Base-by-base conservation (phyloP, 2,329 filamentous ascomycete species). In the Aspergillaceae sp. region DNA sequence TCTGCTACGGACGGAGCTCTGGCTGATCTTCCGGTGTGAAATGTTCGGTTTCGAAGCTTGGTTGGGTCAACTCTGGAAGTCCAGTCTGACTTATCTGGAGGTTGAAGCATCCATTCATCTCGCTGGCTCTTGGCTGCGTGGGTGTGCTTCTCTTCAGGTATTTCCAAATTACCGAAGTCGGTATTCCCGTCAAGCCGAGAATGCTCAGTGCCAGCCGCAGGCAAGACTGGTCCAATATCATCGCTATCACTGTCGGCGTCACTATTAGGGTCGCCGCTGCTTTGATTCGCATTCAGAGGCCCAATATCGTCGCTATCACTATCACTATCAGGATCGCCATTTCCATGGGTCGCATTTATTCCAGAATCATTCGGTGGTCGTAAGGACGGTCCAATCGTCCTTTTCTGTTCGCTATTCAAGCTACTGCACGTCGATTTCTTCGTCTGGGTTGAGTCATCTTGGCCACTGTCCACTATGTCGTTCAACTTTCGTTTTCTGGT, bases 101-200 rank as follows among this genome's bases (percentile, higher is more conserved):
- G 85, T 1, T 80, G 77, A 41, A 88, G 74, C 86, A 90, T 90
- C 86, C 86, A 90, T 58, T 87, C 83, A 70, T 94, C 90, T 57
- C 91, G 83, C 62, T 84, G 77, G 5, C 64, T 57, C 32, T 73
- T 57, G 9, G 62, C 59, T 34, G 40, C 19, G 10, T 5, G 40
- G 8, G n/a, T 40, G 8, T 27, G 29, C 19, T 40, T 40, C 19
- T 45, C 42, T 26, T 8, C 9, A 26, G 7, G 9, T 41, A 9
- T 11, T 9, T 40, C 28, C 26, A 9, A 40, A n/a, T 27, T n/a
- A 30, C 40, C 10, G 26, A 19, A 2, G 8, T 27, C 38, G 33
- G 27, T 9, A 6, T 34, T n/a, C 19, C 40, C 9, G 27, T 32
- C 10, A 27, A 32, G 19, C 26, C n/a, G 41, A 28, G 10, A 46